Evolutionary conservation across 2,329 filamentous ascomycete genomes (phyloP).

Genomic region (Pleomassaria siparia): DNA sequence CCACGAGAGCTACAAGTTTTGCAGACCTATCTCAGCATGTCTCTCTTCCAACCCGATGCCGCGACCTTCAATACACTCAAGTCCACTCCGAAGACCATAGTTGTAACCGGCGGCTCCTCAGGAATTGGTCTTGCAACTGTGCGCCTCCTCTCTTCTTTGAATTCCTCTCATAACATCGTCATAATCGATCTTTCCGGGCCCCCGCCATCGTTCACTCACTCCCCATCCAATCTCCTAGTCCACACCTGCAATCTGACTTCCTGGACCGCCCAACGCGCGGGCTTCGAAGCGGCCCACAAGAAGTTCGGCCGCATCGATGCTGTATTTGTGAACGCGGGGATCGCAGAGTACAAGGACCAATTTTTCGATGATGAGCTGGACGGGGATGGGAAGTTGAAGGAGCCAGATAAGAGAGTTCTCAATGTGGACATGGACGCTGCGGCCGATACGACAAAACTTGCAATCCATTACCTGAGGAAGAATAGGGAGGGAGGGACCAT

Average conservation of each 20-base stretch:
- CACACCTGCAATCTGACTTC: slow-evolving; percentile 49
- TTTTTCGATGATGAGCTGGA: slow-evolving; percentile 53
- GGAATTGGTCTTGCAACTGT: slow-evolving; percentile 48
- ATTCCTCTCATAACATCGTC: slow-evolving; percentile 44
- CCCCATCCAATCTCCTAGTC: slow-evolving; percentile 30
- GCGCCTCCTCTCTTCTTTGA: slow-evolving; percentile 41
- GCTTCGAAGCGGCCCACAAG: slow-evolving; percentile 45
- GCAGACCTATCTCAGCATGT: slow-evolving; percentile 10
- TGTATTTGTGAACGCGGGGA: slow-evolving; percentile 55
- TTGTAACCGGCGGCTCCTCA: slow-evolving; percentile 45
- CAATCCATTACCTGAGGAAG: slow-evolving; percentile 50
- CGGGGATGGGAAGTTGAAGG: slow-evolving; percentile 43
- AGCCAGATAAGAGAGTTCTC: slow-evolving; percentile 49
- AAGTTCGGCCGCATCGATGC: slow-evolving; percentile 49
- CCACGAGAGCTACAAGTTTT: too few species aligned
- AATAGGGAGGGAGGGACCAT: slow-evolving; percentile 48
- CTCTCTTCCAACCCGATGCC: slow-evolving; percentile 26
- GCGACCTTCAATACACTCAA: slow-evolving; percentile 22
- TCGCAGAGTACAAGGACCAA: slow-evolving; percentile 52
- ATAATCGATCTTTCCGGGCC: slow-evolving; percentile 44
- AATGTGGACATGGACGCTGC: slow-evolving; percentile 52
- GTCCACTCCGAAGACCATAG: slow-evolving; percentile 32
- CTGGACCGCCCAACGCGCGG: slow-evolving; percentile 49
- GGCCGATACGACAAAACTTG: slow-evolving; percentile 50
- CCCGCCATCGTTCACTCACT: slow-evolving; percentile 35